Percentiles rank a stretch among this genome's conserved stretches.
phyloP scores from a whole-genome alignment of 495 filamentous ascomycete genomes.

The Bacidia gigantensis region DNA sequence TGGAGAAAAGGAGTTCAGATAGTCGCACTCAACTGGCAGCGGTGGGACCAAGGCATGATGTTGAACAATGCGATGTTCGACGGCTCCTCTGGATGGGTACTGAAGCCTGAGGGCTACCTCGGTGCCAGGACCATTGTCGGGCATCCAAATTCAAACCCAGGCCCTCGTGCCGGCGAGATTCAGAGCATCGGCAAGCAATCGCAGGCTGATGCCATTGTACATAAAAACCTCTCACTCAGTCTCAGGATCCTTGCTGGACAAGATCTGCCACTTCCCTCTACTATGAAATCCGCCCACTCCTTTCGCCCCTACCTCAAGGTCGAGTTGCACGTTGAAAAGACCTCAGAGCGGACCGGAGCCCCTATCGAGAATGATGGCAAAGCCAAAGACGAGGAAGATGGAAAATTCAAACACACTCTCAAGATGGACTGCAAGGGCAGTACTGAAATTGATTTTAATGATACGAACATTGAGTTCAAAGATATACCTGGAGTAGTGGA shows the following conservation, averaged over 20 bases:
- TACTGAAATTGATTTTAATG: constrained; percentile 54
- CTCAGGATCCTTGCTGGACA: constrained; percentile 42
- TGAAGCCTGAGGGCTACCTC: constrained; percentile 63
- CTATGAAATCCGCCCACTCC: constrained; percentile 35
- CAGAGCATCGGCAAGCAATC: constrained; percentile 9
- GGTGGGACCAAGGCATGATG: constrained; percentile 86
- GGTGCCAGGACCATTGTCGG: not conserved
- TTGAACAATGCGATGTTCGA: constrained; percentile 87
- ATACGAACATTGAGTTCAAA: constrained; percentile 48
- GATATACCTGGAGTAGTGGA: constrained; percentile 53
- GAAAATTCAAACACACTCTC: constrained; percentile 36
- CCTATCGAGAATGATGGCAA: constrained; percentile 32
- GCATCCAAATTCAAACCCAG: not conserved
- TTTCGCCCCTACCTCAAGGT: constrained; percentile 73
- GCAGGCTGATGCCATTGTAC: constrained; percentile 17
- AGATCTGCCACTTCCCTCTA: constrained; percentile 33
- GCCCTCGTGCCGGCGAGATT: constrained; percentile 1
- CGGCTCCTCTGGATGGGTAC: constrained; percentile 64
- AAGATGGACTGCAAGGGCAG: constrained; percentile 45
- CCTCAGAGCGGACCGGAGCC: constrained; percentile 24
- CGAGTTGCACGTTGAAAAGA: constrained; percentile 64
- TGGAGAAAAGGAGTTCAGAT: constrained; percentile 88
- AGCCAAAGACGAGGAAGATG: constrained; percentile 37
- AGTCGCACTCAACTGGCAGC: constrained; percentile 91
- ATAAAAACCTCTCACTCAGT: constrained; percentile 28